Evolutionary conservation across 768 basidiomycete genomes (phyloP), one percentile per base, ranked within the genome.

Genomic region (Russula olivacea): DNA sequence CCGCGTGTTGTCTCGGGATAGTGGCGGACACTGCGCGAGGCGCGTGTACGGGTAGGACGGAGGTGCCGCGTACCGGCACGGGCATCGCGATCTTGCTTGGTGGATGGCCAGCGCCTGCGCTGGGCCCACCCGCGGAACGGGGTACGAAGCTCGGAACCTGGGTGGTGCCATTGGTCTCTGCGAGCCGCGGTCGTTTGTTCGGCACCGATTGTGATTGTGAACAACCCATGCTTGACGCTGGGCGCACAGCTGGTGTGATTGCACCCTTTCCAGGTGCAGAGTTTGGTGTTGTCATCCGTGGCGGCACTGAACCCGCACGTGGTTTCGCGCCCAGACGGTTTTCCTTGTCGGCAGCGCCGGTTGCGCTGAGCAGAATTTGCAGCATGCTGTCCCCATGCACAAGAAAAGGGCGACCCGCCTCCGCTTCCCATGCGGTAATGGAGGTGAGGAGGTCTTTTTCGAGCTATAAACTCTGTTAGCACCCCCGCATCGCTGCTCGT

Each of bases 371-470:
- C 43, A 99, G 83, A 55, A 88, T 76, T 55, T 87, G 86, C 53
- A 95, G 73, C 68, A 98, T 87, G 67, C 88, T 84, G 66, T 87
- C 81, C 10, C 94, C 95, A 61, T 91, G 83, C 2, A 97, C 89
- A 57, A 91, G 79, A 81, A 98, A 98, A 1, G 84, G 79, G 17
- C 84, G 80, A 0, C 83, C 82, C 30, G 86, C 78, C 65, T 83
- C 81, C 50, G 85, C 79, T 74, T 99, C 97, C 96, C 96, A 99
- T 19, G 79, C 75, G 2, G 93, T 91, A 58, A 98, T 85, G 0
- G 83, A 79, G 0, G 77, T 72, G 5, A 96, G 75, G 2, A 99
- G 80, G 64, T 98, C 93, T 71, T 87, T 85, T 75, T 98, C 94
- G 63, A 98, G 81, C 95, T 98, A 67, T 14, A 10, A 38, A 11